Evolutionary conservation across 371 early-diverging fungal genomes (phyloP), one percentile per base, ranked within the genome.

Genomic region (Smittium culicis): DNA sequence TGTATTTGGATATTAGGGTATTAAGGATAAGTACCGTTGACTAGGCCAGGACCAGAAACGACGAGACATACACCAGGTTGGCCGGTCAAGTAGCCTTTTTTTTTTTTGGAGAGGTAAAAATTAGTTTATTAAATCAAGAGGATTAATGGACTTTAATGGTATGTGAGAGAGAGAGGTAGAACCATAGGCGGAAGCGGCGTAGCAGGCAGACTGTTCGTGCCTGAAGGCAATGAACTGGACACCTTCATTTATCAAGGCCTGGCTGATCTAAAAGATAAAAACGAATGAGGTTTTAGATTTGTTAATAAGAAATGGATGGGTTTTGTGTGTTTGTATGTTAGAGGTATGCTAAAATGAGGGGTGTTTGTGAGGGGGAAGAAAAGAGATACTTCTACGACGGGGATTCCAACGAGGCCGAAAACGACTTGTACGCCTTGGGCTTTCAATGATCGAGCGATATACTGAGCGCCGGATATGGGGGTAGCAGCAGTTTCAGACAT

Each of bases 321-420:
- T 14, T 25, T 60, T 60, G 16, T 60, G 27, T 60, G 27, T 27
- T 14, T 5, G 27, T 14, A 14, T 32, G 32, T 25, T 60, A 16
- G 8, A 60, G 32, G 32, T 29, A 29, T 29, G 32, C 8, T 5
- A 60, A 16, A 27, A 60, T 25, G 25, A 29, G 8, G 16, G 60
- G 8, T 60, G 27, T 60, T 16, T 11, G 14, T 60, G 20, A n/a
- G n/a, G n/a, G n/a, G n/a, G n/a, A n/a, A n/a, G n/a, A n/a, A 25
- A n/a, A n/a, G n/a, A n/a, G n/a, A n/a, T 56, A 56, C 75, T 31
- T 77, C 78, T 25, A 89, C 82, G 0, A 90, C 86, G 16, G 90
- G 90, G 67, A 89, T 88, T 29, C 90, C 90, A n/a, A 90, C 90
- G 67, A 90, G 86, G 34, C 90, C 90, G 76, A 90, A 90, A 1